phyloP scores from a whole-genome alignment of 2,329 filamentous ascomycete genomes.

The Coniochaeta sp. region DNA sequence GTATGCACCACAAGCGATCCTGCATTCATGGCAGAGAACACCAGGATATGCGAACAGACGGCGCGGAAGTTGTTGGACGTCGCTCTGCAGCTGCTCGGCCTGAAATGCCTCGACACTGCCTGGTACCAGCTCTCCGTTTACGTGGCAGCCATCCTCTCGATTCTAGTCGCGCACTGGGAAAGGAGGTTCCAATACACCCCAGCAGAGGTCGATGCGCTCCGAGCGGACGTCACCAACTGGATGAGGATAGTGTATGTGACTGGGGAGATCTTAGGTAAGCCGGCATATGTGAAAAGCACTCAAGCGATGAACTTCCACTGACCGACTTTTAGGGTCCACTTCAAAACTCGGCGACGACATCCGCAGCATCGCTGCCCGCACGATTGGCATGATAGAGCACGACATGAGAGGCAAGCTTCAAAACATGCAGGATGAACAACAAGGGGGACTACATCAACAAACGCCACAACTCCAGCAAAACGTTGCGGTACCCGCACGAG shows the following conservation, averaged over 20 bases:
- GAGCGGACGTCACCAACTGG: slow-evolving; percentile 63
- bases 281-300: too few species aligned
- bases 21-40: slow-evolving; percentile 52
- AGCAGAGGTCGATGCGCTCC: slow-evolving; percentile 52
- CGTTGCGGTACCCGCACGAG: background rate
- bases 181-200: slow-evolving; percentile 52
- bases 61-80: slow-evolving; percentile 57
- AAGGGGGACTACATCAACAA: slow-evolving; percentile 4
- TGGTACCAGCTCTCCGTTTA: slow-evolving; percentile 72
- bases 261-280: slow-evolving; percentile 55
- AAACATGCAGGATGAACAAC: slow-evolving; percentile 10
- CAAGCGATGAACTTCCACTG: background rate
- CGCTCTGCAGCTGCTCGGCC: slow-evolving; percentile 50
- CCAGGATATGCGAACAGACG: slow-evolving; percentile 59
- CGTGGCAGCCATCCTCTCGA: slow-evolving; percentile 66
- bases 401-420: slow-evolving; percentile 36
- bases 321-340: slow-evolving; percentile 30
- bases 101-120: slow-evolving; percentile 68
- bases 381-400: slow-evolving; percentile 44
- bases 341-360: slow-evolving; percentile 36
- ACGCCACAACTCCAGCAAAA: slow-evolving; percentile 9
- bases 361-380: slow-evolving; percentile 40
- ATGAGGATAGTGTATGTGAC: slow-evolving; percentile 61
- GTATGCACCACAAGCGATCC: slow-evolving; percentile 48
- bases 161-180: slow-evolving; percentile 63